These are phyloP conservation scores for Xylaria sp. DNA, from an alignment of 2,329 filamentous ascomycete species.

Conservation along the genomic window DNA sequence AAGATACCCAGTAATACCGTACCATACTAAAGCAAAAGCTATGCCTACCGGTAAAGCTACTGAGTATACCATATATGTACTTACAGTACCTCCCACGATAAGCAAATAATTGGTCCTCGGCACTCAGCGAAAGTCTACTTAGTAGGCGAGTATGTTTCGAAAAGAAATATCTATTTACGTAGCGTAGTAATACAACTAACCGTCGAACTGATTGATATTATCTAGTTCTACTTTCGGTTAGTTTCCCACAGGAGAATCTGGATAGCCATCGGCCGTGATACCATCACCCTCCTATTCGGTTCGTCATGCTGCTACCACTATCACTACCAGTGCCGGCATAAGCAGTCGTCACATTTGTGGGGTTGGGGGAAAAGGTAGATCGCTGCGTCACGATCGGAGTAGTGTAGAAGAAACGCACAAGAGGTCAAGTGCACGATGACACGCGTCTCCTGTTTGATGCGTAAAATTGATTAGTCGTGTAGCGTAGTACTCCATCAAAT, in stretches of 20 bases:
- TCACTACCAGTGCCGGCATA: constrained; percentile 33
- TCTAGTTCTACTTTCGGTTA: neutral
- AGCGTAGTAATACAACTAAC: neutral
- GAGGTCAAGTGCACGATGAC: constrained; percentile 30
- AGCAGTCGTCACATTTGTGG: constrained; percentile 29
- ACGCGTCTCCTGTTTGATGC: constrained; percentile 32
- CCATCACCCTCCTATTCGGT: constrained; percentile 17
- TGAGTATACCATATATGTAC: neutral
- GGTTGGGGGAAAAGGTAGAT: constrained; percentile 25
- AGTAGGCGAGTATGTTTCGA: neutral
- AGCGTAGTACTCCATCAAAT: neutral
- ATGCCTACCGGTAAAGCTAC: neutral
- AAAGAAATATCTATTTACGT: constrained; percentile 6
- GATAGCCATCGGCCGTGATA: constrained; percentile 11
- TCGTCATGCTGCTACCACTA: constrained; percentile 26
- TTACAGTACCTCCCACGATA: constrained; percentile 12
- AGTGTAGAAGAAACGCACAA: constrained; percentile 21
- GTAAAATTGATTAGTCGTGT: constrained; percentile 14
- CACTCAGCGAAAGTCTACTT: neutral
- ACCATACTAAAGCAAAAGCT: neutral
- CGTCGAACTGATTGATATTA: neutral
- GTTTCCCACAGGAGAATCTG: constrained; percentile 5
- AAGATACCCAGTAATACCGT: constrained; percentile 16
- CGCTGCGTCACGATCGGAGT: constrained; percentile 26
- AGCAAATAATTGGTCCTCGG: constrained; percentile 25